Evolutionary conservation across 163 green algal genomes (phyloP).

Genomic region (Picocystis sp.): DNA sequence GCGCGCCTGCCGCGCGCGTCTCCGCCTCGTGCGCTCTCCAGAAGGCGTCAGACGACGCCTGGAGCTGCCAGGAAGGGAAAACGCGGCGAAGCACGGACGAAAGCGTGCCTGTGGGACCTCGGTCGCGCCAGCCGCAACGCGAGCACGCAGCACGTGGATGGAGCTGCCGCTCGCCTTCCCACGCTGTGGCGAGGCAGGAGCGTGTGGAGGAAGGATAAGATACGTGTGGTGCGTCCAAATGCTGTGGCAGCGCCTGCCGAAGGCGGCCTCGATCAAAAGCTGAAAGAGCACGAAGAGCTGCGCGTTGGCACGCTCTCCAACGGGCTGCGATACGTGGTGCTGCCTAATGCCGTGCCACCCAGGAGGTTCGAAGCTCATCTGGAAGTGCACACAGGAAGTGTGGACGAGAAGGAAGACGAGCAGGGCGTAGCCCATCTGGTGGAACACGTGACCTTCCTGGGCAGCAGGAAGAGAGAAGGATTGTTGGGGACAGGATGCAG

Average conservation of each 20-base stretch:
- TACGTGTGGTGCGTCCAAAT: too few relatives aligned
- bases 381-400: slow-evolving; percentile 71
- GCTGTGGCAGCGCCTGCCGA: background rate
- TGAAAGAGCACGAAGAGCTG: slow-evolving; percentile 40
- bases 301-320: slow-evolving; percentile 51
- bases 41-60: too few relatives aligned
- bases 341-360: slow-evolving; percentile 67
- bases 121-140: too few relatives aligned
- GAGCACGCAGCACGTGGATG: too few relatives aligned
- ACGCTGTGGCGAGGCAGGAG: too few relatives aligned
- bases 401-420: slow-evolving; percentile 79
- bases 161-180: too few relatives aligned
- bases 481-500: slow-evolving; percentile 82
- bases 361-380: slow-evolving; percentile 91
- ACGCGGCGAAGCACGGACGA: too few relatives aligned
- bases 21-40: too few relatives aligned
- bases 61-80: too few relatives aligned
- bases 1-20: too few relatives aligned
- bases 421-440: slow-evolving; percentile 95
- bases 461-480: slow-evolving; percentile 67
- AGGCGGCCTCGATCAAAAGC: slow-evolving; percentile 15
- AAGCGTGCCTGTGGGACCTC: too few relatives aligned
- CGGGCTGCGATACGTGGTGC: slow-evolving; percentile 78
- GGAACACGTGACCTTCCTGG: slow-evolving; percentile 97
- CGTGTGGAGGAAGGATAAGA: too few relatives aligned